These are phyloP conservation scores for Hypoxylon sp. DNA, from an alignment of 2,329 filamentous ascomycete species.

Conservation along the genomic window DNA sequence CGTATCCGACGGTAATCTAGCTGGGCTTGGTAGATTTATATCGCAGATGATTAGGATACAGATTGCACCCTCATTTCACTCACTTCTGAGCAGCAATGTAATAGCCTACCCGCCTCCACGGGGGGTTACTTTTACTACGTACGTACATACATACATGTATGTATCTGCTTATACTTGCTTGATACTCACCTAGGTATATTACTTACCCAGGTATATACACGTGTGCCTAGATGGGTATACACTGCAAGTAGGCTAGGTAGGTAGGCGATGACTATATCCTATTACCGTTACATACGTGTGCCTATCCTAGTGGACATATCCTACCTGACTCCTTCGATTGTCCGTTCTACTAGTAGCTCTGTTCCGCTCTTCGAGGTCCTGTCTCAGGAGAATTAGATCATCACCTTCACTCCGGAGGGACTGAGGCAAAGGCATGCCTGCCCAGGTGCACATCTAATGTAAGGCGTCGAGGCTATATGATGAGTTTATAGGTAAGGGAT, in stretches of 20 bases:
- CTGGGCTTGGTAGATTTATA: constrained; percentile 25
- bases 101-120: constrained; percentile 6
- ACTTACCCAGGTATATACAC: too few relatives aligned
- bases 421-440: too few relatives aligned
- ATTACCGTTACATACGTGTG: too few relatives aligned
- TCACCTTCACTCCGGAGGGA: not conserved
- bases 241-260: too few relatives aligned
- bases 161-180: too few relatives aligned
- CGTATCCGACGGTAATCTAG: constrained; percentile 31
- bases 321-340: constrained; percentile 17
- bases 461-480: too few relatives aligned
- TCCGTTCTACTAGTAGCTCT: too few relatives aligned
- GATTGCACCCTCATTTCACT: constrained; percentile 8
- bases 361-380: constrained; percentile 30
- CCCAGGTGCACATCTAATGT: not conserved
- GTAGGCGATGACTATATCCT: too few relatives aligned
- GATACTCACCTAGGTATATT: too few relatives aligned
- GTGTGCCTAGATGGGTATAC: too few relatives aligned
- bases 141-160: not conserved
- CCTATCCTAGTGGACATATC: too few relatives aligned
- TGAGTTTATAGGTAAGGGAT: not conserved
- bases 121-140: not conserved
- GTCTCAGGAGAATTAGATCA: constrained; percentile 2
- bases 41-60: constrained; percentile 6
- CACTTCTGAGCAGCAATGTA: constrained; percentile 8